Percentiles rank a stretch among this genome's conserved stretches.
phyloP scores from a whole-genome alignment of 1,284 basidiomycete species.

The Fomitopsis palustris region DNA sequence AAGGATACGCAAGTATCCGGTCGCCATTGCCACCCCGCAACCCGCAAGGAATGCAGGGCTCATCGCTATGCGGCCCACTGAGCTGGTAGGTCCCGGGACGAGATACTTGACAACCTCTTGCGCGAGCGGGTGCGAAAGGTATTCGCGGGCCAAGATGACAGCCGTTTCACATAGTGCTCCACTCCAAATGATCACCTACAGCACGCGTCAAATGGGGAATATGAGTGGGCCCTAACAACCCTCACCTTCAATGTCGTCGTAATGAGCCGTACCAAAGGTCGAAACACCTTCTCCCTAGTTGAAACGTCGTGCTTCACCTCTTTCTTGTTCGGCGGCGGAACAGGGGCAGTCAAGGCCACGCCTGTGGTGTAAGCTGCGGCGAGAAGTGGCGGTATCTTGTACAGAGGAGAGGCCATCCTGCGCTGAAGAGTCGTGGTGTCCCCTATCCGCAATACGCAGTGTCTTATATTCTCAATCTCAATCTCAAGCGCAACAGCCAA shows the following conservation, averaged over 20 bases:
- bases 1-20: conserved; percentile 1
- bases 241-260: background rate
- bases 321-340: background rate
- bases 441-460: too few relatives aligned
- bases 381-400: background rate
- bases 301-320: conserved; percentile 3
- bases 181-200: background rate
- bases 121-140: background rate
- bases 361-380: background rate
- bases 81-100: background rate
- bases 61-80: background rate
- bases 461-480: too few relatives aligned
- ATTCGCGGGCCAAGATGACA: conserved; percentile 6
- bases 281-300: background rate
- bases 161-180: conserved; percentile 4
- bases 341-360: background rate
- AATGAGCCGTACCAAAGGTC: background rate
- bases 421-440: too few relatives aligned
- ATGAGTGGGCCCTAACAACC: background rate
- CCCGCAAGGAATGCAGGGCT: conserved; percentile 3
- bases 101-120: background rate
- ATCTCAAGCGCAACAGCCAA: too few relatives aligned
- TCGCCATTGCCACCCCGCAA: conserved; percentile 2
- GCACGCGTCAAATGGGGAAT: background rate
- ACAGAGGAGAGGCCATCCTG: background rate